Conservation (phyloP, 23 red algal species). For the Porphyridium purpureum region DNA sequence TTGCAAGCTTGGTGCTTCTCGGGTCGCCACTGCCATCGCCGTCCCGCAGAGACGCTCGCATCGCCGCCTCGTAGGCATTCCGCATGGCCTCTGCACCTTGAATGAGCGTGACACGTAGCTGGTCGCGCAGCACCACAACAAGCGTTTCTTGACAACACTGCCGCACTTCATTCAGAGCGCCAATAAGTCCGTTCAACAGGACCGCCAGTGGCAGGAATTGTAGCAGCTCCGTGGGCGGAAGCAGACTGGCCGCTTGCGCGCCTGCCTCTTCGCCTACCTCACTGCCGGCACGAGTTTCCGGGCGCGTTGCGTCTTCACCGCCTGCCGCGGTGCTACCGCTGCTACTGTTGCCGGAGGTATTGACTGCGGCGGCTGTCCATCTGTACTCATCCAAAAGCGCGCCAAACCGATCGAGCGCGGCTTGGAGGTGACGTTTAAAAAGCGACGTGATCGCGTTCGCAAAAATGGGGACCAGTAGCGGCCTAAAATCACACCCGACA, state of each 20-base stretch:
- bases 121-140: too few species aligned
- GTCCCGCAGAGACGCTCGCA: too few species aligned
- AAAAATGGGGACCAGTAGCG: constrained; percentile 47
- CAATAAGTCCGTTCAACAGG: constrained; percentile 61
- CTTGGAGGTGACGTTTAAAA: constrained; percentile 43
- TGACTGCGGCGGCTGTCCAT: constrained; percentile 49
- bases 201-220: constrained; percentile 65
- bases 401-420: constrained; percentile 51
- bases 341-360: too few species aligned
- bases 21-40: too few species aligned
- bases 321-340: too few species aligned
- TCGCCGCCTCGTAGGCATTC: too few species aligned
- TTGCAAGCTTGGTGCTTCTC: too few species aligned
- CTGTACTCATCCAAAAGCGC: constrained; percentile 53
- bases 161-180: constrained; percentile 67
- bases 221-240: constrained; percentile 35
- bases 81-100: too few species aligned
- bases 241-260: constrained; percentile 1
- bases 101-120: too few species aligned
- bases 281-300: not conserved
- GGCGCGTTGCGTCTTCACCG: not conserved
- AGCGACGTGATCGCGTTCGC: constrained; percentile 53
- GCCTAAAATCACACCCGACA: constrained; percentile 76
- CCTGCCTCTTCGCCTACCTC: not conserved
- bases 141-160: constrained; percentile 5